Base-by-base conservation (phyloP, 1,139 yeast species). In the Zygosaccharomyces pseudobailii region DNA sequence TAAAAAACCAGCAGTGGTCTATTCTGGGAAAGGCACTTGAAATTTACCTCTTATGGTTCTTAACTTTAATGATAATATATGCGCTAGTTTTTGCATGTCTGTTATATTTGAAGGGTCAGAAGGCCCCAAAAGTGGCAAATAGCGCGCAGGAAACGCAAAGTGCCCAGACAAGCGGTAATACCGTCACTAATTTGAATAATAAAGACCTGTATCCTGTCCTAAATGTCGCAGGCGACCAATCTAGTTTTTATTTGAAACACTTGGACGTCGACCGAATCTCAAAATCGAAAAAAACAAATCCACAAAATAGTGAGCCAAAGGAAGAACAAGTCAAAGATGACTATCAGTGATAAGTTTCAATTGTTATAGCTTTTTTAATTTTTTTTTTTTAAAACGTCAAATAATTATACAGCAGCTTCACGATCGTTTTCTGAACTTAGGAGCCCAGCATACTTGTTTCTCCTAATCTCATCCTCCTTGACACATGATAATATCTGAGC, bases 401-500 rank as follows among this genome's bases (percentile, higher is more conserved):
- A 6, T 28, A 36, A 17, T 37, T 37, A 37, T 27, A 27, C 19
- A 27, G 24, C 27, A 7, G 40, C 40, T 10, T 55, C 56, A 45
- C 68, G 63, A 21, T 56, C 62, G 46, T 65, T 65, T 49, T 65
- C 69, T 10, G 69, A 55, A 48, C 67, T 65, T 36, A 65, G 42
- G 13, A 65, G 37, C 7, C 52, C 55, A 6, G 63, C 56, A 47
- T 51, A 62, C 33, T 64, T 62, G 40, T 69, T 65, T 55, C 73
- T 66, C 36, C 50, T 47, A 17, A 59, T 59, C 24, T 76, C 80
- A 58, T 87, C 90, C 36, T 72, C 71, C 55, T 80, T 76, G 47
- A 88, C 68, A 41, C 76, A 71, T 4, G 63, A 59, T 49, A 80
- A 77, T 45, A 92, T 85, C 58, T 78, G 71, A 27, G 80, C 79